Percentiles rank a stretch among this genome's conserved stretches.
phyloP scores from a whole-genome alignment of 2,329 filamentous ascomycete species.

The Metarhizium brunneum region DNA sequence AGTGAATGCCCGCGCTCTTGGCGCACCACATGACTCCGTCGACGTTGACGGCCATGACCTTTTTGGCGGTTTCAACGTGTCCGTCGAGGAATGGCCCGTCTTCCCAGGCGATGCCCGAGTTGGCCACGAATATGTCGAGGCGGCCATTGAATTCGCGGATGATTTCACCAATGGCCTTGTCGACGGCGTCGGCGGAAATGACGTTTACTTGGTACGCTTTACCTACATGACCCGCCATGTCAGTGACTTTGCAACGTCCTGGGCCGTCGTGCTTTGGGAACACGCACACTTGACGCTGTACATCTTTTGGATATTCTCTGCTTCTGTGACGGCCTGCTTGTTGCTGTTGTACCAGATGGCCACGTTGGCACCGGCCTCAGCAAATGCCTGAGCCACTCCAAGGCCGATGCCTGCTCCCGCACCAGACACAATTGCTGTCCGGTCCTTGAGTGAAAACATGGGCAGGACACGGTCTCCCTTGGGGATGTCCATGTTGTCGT shows the following conservation, averaged over 20 bases:
- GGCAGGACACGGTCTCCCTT: conserved; percentile 45
- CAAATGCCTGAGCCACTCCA: conserved; percentile 52
- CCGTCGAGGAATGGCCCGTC: conserved; percentile 60
- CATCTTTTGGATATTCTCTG: conserved; percentile 52
- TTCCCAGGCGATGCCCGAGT: conserved; percentile 67
- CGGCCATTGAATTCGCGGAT: conserved; percentile 62
- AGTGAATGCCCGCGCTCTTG: conserved; percentile 59
- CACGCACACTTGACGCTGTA: conserved; percentile 59
- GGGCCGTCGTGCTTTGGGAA: not conserved
- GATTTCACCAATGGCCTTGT: conserved; percentile 40
- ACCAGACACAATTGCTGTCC: conserved; percentile 61
- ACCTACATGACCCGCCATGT: conserved; percentile 4
- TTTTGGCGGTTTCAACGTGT: conserved; percentile 51
- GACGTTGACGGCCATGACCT: conserved; percentile 62
- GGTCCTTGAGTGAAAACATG: conserved; percentile 60
- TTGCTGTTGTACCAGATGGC: conserved; percentile 67
- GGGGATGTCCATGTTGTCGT: conserved; percentile 43
- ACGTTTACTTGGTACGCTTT: conserved; percentile 50
- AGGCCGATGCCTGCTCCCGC: conserved; percentile 60
- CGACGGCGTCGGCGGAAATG: conserved; percentile 40
- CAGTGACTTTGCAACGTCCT: not conserved
- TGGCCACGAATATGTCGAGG: conserved; percentile 71
- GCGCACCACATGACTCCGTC: conserved; percentile 74
- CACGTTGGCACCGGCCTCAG: conserved; percentile 63
- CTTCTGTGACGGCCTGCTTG: conserved; percentile 51